Conservation (phyloP, 2,329 filamentous ascomycete genomes). For the Elsinoe perseae region DNA sequence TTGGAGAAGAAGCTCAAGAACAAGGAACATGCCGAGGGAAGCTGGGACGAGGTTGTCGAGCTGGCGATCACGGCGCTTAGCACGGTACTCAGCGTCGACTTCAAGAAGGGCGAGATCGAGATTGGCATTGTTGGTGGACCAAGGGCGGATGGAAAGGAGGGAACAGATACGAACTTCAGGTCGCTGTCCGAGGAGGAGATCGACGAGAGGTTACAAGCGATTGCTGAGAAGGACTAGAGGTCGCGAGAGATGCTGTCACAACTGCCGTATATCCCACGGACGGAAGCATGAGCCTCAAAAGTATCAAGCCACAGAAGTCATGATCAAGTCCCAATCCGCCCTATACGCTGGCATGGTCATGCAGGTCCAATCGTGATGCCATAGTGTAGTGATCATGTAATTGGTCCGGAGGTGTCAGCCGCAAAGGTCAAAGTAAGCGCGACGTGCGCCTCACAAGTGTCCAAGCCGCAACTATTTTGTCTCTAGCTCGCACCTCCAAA, state of each 20-base stretch:
- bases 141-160: conserved; percentile 71
- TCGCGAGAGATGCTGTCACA: conserved; percentile 3
- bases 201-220: conserved; percentile 93
- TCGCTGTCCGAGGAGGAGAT: conserved; percentile 95
- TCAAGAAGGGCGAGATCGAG: conserved; percentile 98
- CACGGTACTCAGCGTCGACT: conserved; percentile 95
- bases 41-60: conserved; percentile 97
- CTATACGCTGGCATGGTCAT: conserved; percentile 14
- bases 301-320: conserved; percentile 6
- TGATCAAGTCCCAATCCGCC: background rate
- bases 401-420: conserved; percentile 5
- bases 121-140: conserved; percentile 94
- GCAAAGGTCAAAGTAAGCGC: background rate
- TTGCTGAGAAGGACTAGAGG: conserved; percentile 91
- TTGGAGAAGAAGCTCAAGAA: conserved; percentile 99
- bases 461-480: background rate
- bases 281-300: background rate
- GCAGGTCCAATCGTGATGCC: conserved; percentile 10
- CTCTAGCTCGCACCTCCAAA: background rate
- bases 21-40: conserved; percentile 87
- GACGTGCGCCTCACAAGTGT: background rate
- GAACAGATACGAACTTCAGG: conserved; percentile 71
- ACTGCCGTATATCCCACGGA: background rate
- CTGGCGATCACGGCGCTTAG: conserved; percentile 90
- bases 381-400: background rate